Conservation (phyloP, 257 asterid species). For the Cynanchum wilfordii region DNA sequence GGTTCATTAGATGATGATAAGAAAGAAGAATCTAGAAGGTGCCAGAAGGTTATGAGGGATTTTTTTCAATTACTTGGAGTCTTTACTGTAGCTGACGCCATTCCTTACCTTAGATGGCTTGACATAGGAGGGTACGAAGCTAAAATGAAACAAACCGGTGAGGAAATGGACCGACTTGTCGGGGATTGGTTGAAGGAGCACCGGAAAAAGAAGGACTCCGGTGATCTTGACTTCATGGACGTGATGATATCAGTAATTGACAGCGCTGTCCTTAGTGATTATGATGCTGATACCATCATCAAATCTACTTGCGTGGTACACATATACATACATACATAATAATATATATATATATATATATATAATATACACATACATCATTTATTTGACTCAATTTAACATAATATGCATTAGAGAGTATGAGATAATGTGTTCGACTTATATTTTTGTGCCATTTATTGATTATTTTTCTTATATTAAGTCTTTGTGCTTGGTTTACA, state of each 20-base stretch:
- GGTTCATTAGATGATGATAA: conserved; percentile 3
- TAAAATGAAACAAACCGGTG: conserved; percentile 24
- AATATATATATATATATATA: too few species aligned
- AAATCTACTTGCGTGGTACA: conserved; percentile 32
- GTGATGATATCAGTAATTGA: conserved; percentile 42
- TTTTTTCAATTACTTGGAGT: conserved; percentile 19
- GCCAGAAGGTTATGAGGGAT: conserved; percentile 23
- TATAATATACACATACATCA: too few species aligned
- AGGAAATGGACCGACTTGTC: conserved; percentile 26
- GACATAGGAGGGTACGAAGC: conserved; percentile 33
- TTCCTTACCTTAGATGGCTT: conserved; percentile 26
- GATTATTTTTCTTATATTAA: too few species aligned
- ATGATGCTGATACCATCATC: conserved; percentile 23
- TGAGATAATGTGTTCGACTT: too few species aligned
- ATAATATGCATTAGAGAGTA: too few species aligned
- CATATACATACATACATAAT: too few species aligned
- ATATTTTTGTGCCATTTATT: too few species aligned
- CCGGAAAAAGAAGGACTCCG: conserved; percentile 9
- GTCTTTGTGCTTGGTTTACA: too few species aligned
- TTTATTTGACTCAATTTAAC: too few species aligned
- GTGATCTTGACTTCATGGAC: conserved; percentile 45
- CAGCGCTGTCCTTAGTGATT: conserved; percentile 9
- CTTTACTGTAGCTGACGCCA: conserved; percentile 15
- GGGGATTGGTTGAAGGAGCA: conserved; percentile 34
- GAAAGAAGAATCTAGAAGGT: conserved; percentile 7